These are phyloP conservation scores for Apiotrichum sp. DNA, from an alignment of 1,284 basidiomycete genomes.

Conservation along the genomic window DNA sequence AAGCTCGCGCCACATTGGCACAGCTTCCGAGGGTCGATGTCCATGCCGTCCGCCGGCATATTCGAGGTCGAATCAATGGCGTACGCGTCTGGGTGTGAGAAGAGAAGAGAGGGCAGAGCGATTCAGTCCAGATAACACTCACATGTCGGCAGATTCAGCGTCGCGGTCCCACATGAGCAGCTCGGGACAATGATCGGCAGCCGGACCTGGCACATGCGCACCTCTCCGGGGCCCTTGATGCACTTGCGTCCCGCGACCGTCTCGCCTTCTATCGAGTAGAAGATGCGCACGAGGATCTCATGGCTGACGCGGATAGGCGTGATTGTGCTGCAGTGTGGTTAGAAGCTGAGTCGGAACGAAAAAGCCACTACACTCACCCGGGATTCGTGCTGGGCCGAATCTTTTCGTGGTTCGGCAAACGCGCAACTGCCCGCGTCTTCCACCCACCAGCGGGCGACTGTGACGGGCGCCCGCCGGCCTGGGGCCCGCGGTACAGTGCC, in stretches of 20 bases:
- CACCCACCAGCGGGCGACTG: constrained; percentile 19
- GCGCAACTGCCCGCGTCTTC: constrained; percentile 31
- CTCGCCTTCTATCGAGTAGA: constrained; percentile 44
- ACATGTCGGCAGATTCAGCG: constrained; percentile 38
- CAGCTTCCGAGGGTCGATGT: constrained; percentile 16
- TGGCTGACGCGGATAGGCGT: constrained; percentile 44
- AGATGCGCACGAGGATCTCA: constrained; percentile 38
- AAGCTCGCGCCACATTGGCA: constrained; percentile 36
- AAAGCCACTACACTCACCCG: constrained; percentile 26
- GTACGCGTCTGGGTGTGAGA: constrained; percentile 11
- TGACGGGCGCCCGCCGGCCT: constrained; percentile 21
- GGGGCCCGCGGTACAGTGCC: constrained; percentile 35
- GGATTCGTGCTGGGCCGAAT: constrained; percentile 40
- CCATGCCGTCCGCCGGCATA: constrained; percentile 11
- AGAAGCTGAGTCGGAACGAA: neutral
- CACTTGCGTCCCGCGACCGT: constrained; percentile 15
- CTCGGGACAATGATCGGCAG: constrained; percentile 38
- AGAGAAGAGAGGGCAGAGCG: too few species aligned
- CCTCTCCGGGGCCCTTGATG: constrained; percentile 35
- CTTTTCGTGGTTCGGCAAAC: constrained; percentile 44
- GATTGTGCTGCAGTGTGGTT: constrained; percentile 21
- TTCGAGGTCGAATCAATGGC: constrained; percentile 7
- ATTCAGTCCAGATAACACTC: constrained; percentile 6
- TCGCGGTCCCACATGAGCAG: constrained; percentile 30
- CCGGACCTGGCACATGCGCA: constrained; percentile 39